Base-by-base conservation (phyloP, 1,139 yeast genomes). In the Kurtzmaniella quercitrusa region DNA sequence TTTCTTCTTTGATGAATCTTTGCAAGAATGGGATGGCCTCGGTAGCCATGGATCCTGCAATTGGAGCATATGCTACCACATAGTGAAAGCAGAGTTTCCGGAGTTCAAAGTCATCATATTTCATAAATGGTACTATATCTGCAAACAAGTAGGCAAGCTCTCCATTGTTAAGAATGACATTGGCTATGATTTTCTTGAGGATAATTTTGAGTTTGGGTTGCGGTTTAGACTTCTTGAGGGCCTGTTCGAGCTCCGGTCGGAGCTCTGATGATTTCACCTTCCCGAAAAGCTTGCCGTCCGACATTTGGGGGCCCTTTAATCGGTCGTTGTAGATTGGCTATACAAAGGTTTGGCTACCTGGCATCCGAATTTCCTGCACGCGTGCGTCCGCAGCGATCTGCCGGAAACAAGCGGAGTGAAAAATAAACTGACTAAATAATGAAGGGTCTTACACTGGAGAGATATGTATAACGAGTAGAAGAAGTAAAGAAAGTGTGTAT, bases 141-240 rank as follows among this genome's bases (percentile, higher is more conserved):
- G 85, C 82, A 58, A 84, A 77, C 47, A 91, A 59, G 34, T 69
- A 58, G 10, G 81, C 73, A 79, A 90, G 77, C 56, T 91, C 97
- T 50, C 76, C 75, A 58, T 89, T 89, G 46, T 90, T 90, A 65
- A 90, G 73, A 4, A 94, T 84, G 63, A 89, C 75, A 60, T 90
- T 91, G 39, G 96, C 95, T 7, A 90, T 74, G 25, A 89, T 76
- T 58, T 86, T 86, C 60, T 83, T 84, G 51, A 93, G 67, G 0
- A 89, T 82, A 18, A 75, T 65, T 58, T 80, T 82, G 55, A 82
- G 73, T 60, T 65, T 70, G 48, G 55, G 54, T 34, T 66, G 70
- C 3, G 77, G 74, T 48, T 69, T 70, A 52, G 81, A 80, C 56
- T 75, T 76, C 56, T 75, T 78, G 52, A 75, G 74, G 18, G 81